phyloP scores from a whole-genome alignment of 2,329 filamentous ascomycete genomes.

The Drechslerella coelobrocha region DNA sequence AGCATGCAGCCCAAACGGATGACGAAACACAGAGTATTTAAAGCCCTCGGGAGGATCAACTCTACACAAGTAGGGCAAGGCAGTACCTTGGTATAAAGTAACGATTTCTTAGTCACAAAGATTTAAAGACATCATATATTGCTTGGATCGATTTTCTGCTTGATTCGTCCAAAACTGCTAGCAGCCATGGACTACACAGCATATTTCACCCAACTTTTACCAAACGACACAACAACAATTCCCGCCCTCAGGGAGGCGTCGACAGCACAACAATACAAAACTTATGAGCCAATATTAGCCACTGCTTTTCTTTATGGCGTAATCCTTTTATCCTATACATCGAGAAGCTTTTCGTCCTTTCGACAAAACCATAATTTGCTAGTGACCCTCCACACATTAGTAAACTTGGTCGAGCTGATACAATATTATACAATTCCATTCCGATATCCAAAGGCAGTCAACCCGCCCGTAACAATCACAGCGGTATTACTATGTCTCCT shows the following conservation, averaged over 20 bases:
- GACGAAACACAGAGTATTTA: too few relatives aligned
- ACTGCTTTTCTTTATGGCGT: constrained; percentile 18
- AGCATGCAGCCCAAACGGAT: too few relatives aligned
- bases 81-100: too few relatives aligned
- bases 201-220: not conserved
- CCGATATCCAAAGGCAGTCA: constrained; percentile 12
- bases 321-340: constrained; percentile 19
- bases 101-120: too few relatives aligned
- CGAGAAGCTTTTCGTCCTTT: constrained; percentile 27
- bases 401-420: constrained; percentile 19
- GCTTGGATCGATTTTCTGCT: not conserved
- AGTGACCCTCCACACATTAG: constrained; percentile 10
- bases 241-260: not conserved
- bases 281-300: constrained; percentile 23
- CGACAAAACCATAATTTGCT: constrained; percentile 19
- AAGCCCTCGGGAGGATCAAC: too few relatives aligned
- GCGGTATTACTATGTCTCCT: constrained; percentile 19
- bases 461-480: constrained; percentile 1
- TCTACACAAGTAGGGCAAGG: too few relatives aligned
- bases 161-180: not conserved
- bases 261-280: constrained; percentile 3
- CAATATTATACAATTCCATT: constrained; percentile 30
- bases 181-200: constrained; percentile 5
- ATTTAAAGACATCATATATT: too few relatives aligned
- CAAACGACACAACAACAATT: constrained; percentile 9